These are phyloP conservation scores for Eucalyptus regnans DNA, from an alignment of 345 rosid genomes.

Conservation along the genomic window DNA sequence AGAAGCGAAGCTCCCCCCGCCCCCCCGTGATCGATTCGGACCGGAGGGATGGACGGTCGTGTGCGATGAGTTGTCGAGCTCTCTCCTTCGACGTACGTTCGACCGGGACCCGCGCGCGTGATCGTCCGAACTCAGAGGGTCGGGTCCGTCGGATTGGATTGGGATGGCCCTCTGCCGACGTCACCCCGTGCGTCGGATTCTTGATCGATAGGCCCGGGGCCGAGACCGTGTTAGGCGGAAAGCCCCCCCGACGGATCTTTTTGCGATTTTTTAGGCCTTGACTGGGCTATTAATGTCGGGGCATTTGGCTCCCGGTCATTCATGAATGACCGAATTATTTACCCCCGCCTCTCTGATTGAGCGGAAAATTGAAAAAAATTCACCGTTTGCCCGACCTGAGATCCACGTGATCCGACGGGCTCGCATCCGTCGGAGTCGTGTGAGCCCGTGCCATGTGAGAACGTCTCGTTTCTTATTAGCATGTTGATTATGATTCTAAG, in stretches of 20 bases:
- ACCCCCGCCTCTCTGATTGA: background rate
- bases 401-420: rapidly evolving
- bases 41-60: background rate
- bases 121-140: background rate
- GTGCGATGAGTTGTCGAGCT: background rate
- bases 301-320: background rate
- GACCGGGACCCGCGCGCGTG: background rate
- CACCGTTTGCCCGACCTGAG: background rate
- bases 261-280: background rate
- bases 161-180: background rate
- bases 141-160: background rate
- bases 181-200: background rate
- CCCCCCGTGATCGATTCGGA: background rate
- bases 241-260: background rate
- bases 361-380: background rate
- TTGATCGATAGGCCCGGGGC: background rate
- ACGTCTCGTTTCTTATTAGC: background rate
- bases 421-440: background rate
- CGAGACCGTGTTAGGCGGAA: background rate
- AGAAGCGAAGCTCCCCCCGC: background rate
- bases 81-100: background rate
- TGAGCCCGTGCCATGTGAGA: background rate
- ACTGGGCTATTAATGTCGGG: background rate
- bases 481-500: background rate
- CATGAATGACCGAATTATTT: background rate